Base-by-base conservation (phyloP, 2,329 filamentous ascomycete species). In the Epichloe gansuensis region DNA sequence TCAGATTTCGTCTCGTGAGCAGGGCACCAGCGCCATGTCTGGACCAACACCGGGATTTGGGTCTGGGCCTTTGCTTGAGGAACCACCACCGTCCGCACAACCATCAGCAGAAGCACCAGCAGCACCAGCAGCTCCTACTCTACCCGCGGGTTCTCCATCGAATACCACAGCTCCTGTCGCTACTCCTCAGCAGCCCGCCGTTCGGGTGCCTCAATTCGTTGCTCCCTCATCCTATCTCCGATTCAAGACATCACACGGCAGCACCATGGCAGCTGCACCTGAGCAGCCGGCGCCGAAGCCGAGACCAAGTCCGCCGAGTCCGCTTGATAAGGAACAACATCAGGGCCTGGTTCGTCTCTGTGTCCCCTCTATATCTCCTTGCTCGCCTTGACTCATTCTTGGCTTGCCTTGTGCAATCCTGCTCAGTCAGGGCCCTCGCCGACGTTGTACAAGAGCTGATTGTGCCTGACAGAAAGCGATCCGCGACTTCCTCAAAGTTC, bases 401-500 rank as follows among this genome's bases (percentile, higher is more conserved):
- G 12, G 17, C 38, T 43, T 44, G 47, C 41, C 11, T 43, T 42
- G 17, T 37, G 21, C 35, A 12, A n/a, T 50, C 17, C 8, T 28
- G 23, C 34, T 42, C 42, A 23, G 25, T 15, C 34, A 42, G 31
- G 39, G 37, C 44, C 21, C 31, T 43, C 13, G 7, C 35, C 48
- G 21, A 39, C 44, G 39, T 43, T 21, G n/a, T 43, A 43, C 41
- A 37, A 51, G 41, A 54, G 47, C 53, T 56, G 50, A 57, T 56
- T 57, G 46, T 57, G 59, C 38, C 57, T 52, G 25, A 50, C 70
- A 95, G 91, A 85, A 85, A 75, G 85, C 87, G 57, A 91, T 97
- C 63, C 87, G 93, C 70, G 88, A 95, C 62, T 98, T 98, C 72
- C 83, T 98, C 67, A 95, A 91, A 70, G 86, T 94, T 61, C 86